Evolutionary conservation across 768 basidiomycete genomes (phyloP), one percentile per base, ranked within the genome.

Genomic region (Rossbeevera mucosa): DNA sequence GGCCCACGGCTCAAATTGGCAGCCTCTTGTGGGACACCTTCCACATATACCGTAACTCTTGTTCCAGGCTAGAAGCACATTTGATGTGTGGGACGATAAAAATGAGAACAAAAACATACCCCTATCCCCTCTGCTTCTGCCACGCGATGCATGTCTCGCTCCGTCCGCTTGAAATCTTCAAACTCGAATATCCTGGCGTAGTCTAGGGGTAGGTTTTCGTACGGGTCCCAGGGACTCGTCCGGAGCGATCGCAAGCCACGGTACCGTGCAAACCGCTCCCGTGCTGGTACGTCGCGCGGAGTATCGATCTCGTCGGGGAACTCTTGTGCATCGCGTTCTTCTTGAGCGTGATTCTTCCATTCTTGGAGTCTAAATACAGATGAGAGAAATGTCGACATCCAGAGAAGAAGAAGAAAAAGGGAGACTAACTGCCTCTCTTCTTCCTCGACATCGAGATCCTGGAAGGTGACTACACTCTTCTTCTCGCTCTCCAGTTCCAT

Each of bases 301-400:
- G 96, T 98, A 61, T 98, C 94, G 11, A 95, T 79, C 68, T 99
- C 95, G 63, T 99, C 95, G 0, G 95, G 95, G 71, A 97, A 99
- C n/a, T 80, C 76, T 22, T 82, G 70, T 58, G 96, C 90, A 47
- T 91, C 86, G 31, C 83, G 80, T 61, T 91, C 89, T 69, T 91
- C 88, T 16, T 82, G 78, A 47, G 81, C 77, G 49, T 85, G 83
- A 54, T 76, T 79, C 42, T 80, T 76, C 88, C 89, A 93, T 12
- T 75, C 75, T 53, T 77, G 74, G 44, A 92, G 69, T 63, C 91
- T 92, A 59, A 22, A 52, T 31, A 31, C n/a, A 51, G 42, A 20
- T 13, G 5, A 20, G 48, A 62, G 42, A 43, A 30, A 9, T 24
- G 45, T 41, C 24, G 1, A 18, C n/a, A 20, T 3, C 0, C 9